Conservation (phyloP, 2,329 filamentous ascomycete species). For the Atkinsonella texensis region DNA sequence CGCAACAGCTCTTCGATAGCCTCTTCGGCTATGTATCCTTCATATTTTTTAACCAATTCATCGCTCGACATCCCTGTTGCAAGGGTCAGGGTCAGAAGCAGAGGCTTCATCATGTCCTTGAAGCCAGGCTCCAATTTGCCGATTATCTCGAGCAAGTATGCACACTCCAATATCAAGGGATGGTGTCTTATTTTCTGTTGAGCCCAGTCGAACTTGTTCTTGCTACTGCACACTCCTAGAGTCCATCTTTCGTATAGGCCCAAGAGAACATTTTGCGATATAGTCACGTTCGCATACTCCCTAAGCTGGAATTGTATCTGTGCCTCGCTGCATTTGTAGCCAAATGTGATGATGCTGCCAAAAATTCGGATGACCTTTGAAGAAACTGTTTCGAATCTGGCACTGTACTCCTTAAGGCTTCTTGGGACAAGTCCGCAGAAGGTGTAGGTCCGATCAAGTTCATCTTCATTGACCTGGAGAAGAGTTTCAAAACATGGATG, state of each 20-base stretch:
- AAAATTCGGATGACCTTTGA: constrained; percentile 9
- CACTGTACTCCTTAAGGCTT: constrained; percentile 8
- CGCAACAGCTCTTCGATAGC: constrained; percentile 5
- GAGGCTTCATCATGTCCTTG: background rate
- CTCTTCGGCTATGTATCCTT: background rate
- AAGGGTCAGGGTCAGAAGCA: constrained; percentile 4
- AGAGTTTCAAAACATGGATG: background rate
- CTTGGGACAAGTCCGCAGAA: constrained; percentile 15
- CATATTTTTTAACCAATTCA: background rate
- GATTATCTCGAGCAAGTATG: constrained; percentile 1
- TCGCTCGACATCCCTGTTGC: background rate
- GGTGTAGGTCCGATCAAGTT: background rate
- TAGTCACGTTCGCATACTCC: background rate
- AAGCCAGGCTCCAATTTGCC: background rate
- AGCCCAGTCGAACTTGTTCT: background rate
- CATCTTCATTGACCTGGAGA: background rate
- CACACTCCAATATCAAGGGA: constrained; percentile 9
- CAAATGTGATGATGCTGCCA: constrained; percentile 9
- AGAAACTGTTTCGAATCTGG: constrained; percentile 8
- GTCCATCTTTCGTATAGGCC: background rate
- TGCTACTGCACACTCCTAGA: background rate
- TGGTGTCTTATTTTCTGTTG: background rate
- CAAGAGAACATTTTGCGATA: background rate
- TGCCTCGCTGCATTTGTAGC: background rate
- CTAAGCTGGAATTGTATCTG: background rate